Base-by-base conservation (phyloP, 371 early-diverging fungal genomes). In the Apophysomyces variabilis region DNA sequence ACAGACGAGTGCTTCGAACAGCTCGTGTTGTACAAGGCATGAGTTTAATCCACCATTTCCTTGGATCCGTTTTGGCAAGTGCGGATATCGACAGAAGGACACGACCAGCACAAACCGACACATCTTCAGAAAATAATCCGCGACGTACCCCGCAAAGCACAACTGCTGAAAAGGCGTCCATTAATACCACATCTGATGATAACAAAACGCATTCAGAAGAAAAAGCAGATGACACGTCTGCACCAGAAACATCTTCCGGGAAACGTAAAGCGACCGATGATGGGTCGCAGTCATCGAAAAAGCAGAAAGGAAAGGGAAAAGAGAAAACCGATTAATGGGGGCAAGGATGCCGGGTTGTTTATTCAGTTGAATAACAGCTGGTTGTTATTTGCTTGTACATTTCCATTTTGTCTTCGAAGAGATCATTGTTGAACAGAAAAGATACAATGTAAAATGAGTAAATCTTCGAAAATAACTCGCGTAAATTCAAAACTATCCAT, bases 21-120 rank as follows among this genome's bases (percentile, higher is more conserved):
- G 77, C 82, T 61, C 72, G 82, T 37, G 72, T 82, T 50, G 69
- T 79, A n/a, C 82, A 82, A 60, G 79, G 82, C 7, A 76, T 82
- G 75, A 82, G 82, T 57, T 50, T 79, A 35, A 77, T 82, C 38
- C 71, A 77, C 39, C 82, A 82, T 21, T 79, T 79, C 58, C 54
- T 82, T 50, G 82, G 79, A 4, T 79, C 82, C 0, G 78, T 82
- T 11, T 66, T 82, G 45, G 82, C 73, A 5, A 79, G 73, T 41
- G 76, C 79, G 5, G 82, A 82, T 63, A 47, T 80, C 43, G 72
- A 69, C 14, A 64, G 69, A 50, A 60, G 71, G 18, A 38, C 44
- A 14, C 66, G 65, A 43, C n/a, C 63, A 18, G 21, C 14, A 5
- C 60, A n/a, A 44, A 68, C 60, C 50, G 71, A 16, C 32, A 11